phyloP scores from a whole-genome alignment of 148 eudicot species.

The Heliosperma pusillum region DNA sequence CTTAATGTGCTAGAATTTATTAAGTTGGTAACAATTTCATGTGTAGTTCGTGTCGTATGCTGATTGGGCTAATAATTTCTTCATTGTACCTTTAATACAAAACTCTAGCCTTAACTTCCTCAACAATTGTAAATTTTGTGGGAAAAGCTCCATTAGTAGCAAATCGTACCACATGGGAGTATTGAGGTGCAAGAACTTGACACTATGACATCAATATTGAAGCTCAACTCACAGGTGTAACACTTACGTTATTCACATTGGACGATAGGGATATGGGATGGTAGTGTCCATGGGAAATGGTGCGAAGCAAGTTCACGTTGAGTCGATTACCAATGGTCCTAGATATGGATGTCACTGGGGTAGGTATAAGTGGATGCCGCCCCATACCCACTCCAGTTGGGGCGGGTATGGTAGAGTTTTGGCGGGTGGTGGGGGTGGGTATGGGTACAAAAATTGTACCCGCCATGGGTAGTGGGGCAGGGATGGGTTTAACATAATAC shows the following conservation, averaged over 20 bases:
- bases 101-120: slow-evolving; percentile 50
- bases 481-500: too few relatives aligned
- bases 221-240: slow-evolving; percentile 43
- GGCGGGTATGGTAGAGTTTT: too few relatives aligned
- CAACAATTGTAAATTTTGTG: slow-evolving; percentile 32
- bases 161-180: slow-evolving; percentile 45
- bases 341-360: too few relatives aligned
- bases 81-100: slow-evolving; percentile 20
- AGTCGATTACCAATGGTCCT: slow-evolving; percentile 52
- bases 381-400: too few relatives aligned
- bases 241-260: slow-evolving; percentile 72
- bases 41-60: not conserved
- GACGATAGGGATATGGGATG: slow-evolving; percentile 61
- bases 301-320: slow-evolving; percentile 27
- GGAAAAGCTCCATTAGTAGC: slow-evolving; percentile 50
- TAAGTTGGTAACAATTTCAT: not conserved
- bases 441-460: too few relatives aligned
- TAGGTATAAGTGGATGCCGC: too few relatives aligned
- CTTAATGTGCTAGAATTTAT: too few relatives aligned
- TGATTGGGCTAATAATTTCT: not conserved
- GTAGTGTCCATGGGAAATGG: slow-evolving; percentile 71
- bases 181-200: slow-evolving; percentile 35
- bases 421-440: too few relatives aligned
- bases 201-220: slow-evolving; percentile 22
- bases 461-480: too few relatives aligned